Evolutionary conservation across 2,329 filamentous ascomycete genomes (phyloP).

Genomic region (Delphinella strobiligena): DNA sequence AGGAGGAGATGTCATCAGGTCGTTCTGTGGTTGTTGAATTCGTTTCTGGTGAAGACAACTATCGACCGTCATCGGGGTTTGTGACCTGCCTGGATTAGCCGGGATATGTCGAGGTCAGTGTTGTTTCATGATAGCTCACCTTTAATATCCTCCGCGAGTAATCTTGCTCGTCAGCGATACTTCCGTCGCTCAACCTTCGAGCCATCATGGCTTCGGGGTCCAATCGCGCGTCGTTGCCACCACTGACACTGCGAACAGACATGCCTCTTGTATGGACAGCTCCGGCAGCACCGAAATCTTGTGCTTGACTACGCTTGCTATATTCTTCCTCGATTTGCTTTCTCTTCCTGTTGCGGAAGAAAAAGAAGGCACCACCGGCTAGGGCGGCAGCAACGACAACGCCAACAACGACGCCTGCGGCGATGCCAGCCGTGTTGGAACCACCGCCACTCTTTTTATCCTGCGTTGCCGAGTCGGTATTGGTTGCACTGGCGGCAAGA

Average conservation of each 20-base stretch:
- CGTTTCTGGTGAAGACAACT: background rate
- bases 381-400: conserved; percentile 57
- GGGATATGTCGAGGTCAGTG: background rate
- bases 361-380: conserved; percentile 59
- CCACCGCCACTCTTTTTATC: conserved; percentile 24
- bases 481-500: conserved; percentile 19
- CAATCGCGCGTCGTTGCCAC: conserved; percentile 66
- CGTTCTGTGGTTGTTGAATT: background rate
- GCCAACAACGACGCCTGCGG: conserved; percentile 76
- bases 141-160: conserved; percentile 93
- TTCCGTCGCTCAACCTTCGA: conserved; percentile 80
- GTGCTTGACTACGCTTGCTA: conserved; percentile 66
- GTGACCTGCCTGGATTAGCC: background rate
- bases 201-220: conserved; percentile 74
- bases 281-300: conserved; percentile 52
- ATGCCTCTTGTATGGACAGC: conserved; percentile 1
- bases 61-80: background rate
- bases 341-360: conserved; percentile 62
- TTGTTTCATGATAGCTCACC: conserved; percentile 43
- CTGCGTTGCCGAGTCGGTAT: conserved; percentile 40
- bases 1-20: background rate
- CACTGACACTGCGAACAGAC: conserved; percentile 26
- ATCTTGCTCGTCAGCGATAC: conserved; percentile 93
- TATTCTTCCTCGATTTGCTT: conserved; percentile 74
- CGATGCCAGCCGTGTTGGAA: conserved; percentile 61